These are phyloP conservation scores for Wickerhamomyces strasburgensis DNA, from an alignment of 805 yeast genomes.

Conservation along the genomic window DNA sequence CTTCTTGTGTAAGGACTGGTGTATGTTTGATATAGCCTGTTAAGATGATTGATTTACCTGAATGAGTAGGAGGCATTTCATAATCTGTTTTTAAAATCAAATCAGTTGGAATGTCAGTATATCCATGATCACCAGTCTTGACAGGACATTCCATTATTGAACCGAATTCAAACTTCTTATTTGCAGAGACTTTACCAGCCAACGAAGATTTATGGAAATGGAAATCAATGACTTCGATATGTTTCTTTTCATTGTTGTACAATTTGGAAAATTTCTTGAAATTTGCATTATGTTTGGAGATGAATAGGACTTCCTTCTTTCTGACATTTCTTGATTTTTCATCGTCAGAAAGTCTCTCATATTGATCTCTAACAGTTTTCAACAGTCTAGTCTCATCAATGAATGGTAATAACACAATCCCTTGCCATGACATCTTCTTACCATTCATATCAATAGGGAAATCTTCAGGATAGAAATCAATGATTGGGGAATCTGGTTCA, in stretches of 20 bases:
- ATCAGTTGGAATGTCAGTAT: slow-evolving; percentile 37
- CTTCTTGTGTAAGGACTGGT: slow-evolving; percentile 61
- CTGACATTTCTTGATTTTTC: slow-evolving; percentile 67
- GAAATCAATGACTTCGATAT: slow-evolving; percentile 32
- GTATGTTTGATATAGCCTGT: slow-evolving; percentile 69
- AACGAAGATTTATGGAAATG: slow-evolving; percentile 48
- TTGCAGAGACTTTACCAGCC: slow-evolving; percentile 48
- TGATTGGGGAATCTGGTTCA: slow-evolving; percentile 71
- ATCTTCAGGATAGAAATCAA: slow-evolving; percentile 86
- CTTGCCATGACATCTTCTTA: slow-evolving; percentile 92
- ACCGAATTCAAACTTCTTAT: slow-evolving; percentile 28
- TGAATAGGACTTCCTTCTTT: slow-evolving; percentile 63
- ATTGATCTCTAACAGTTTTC: slow-evolving; percentile 59
- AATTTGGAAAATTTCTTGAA: slow-evolving; percentile 30
- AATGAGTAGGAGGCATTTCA: slow-evolving; percentile 49
- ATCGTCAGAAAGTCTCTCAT: slow-evolving; percentile 56
- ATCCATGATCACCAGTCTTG: slow-evolving; percentile 24
- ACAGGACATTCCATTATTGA: slow-evolving; percentile 32
- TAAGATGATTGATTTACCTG: slow-evolving; percentile 76
- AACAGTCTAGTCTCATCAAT: slow-evolving; percentile 79
- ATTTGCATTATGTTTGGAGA: slow-evolving; percentile 58
- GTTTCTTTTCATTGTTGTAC: slow-evolving; percentile 19
- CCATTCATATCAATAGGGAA: slow-evolving; percentile 95
- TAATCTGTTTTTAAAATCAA: slow-evolving; percentile 44
- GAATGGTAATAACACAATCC: slow-evolving; percentile 83